A percentile compares a stretch with the other conserved stretches of the same genome.
Conservation (phyloP, 2,329 filamentous ascomycete species). For the Ceratocystis cacaofunesta region DNA sequence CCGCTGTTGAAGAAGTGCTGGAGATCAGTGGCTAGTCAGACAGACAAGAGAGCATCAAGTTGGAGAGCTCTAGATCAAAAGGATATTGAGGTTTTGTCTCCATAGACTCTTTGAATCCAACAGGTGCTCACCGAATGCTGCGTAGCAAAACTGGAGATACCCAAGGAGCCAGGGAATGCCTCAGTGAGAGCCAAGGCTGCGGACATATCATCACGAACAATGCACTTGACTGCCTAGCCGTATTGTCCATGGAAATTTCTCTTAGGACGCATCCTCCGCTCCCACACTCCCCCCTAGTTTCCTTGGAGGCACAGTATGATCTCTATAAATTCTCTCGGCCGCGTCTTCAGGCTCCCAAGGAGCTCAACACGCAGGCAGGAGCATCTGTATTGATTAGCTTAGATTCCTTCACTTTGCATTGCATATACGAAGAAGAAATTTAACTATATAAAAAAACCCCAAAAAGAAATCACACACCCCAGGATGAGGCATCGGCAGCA, state of each 20-base stretch:
- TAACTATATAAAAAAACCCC: neutral
- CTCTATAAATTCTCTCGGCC: neutral
- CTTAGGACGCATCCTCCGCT: neutral
- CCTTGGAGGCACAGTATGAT: neutral
- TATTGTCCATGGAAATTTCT: neutral
- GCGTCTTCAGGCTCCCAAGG: neutral
- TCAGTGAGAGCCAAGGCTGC: neutral
- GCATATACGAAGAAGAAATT: neutral
- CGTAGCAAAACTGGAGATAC: neutral
- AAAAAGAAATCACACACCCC: neutral
- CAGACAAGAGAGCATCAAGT: neutral
- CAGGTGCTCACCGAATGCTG: neutral
- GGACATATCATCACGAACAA: neutral
- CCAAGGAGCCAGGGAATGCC: neutral
- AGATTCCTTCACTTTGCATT: neutral
- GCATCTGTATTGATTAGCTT: neutral
- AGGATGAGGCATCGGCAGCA: neutral
- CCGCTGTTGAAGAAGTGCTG: neutral
- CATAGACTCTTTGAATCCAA: too few relatives aligned
- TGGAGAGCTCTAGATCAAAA: neutral
- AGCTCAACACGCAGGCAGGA: neutral
- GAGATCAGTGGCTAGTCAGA: neutral
- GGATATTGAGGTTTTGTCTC: too few relatives aligned
- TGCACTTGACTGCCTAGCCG: neutral
- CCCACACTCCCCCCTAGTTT: neutral